These are phyloP conservation scores for Yamadazyma mexicana DNA, from an alignment of 1,139 yeast species.

Conservation along the genomic window DNA sequence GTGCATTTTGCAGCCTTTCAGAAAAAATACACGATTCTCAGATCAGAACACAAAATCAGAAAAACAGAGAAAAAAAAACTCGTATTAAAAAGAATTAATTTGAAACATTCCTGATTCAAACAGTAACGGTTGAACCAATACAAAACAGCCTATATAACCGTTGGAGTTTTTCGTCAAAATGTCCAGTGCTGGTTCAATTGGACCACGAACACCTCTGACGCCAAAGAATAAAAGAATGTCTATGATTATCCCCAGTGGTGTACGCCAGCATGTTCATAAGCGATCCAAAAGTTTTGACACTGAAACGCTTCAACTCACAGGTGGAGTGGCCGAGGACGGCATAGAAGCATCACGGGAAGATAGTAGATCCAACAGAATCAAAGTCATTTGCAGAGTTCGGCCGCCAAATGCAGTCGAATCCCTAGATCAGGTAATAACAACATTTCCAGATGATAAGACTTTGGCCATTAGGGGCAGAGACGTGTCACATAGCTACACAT, in stretches of 20 bases:
- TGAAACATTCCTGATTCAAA: constrained; percentile 1
- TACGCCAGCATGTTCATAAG: not conserved
- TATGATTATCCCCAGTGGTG: not conserved
- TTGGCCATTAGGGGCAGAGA: constrained; percentile 33
- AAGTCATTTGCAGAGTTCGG: constrained; percentile 66
- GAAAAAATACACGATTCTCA: not conserved
- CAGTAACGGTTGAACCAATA: not conserved
- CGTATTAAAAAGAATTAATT: not conserved
- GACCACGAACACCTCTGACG: not conserved
- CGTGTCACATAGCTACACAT: constrained; percentile 42
- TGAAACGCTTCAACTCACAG: not conserved
- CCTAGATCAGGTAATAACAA: constrained; percentile 19
- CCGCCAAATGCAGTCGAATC: constrained; percentile 41
- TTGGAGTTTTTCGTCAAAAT: not conserved
- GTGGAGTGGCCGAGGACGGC: too few species aligned
- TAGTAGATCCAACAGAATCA: constrained; percentile 44
- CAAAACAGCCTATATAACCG: not conserved
- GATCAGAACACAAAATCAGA: not conserved
- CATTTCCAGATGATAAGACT: constrained; percentile 28
- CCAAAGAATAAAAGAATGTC: constrained; percentile 1
- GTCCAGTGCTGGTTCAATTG: not conserved
- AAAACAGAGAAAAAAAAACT: not conserved
- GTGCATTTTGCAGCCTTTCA: too few species aligned
- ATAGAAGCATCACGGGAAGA: too few species aligned
- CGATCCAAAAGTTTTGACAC: constrained; percentile 1